These are phyloP conservation scores for Dothistroma pini DNA, from an alignment of 2,329 filamentous ascomycete species.

Conservation along the genomic window DNA sequence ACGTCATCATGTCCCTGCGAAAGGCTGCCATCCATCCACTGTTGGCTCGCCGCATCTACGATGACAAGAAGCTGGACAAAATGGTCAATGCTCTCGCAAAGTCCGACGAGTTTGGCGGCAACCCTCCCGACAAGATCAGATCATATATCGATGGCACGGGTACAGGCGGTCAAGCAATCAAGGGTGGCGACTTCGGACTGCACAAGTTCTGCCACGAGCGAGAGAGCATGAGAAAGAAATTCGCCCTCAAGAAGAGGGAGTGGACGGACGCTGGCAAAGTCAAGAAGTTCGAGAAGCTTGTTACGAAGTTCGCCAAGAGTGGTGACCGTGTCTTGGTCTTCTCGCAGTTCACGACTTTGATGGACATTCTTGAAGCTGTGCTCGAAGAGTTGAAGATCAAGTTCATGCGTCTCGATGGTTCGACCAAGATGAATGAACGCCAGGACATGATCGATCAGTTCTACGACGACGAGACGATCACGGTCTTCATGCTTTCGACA, in stretches of 20 bases:
- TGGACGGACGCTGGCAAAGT: slow-evolving; percentile 77
- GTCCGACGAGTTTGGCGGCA: slow-evolving; percentile 33
- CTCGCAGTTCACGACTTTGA: slow-evolving; percentile 85
- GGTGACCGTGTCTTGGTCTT: slow-evolving; percentile 89
- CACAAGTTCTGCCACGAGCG: slow-evolving; percentile 56
- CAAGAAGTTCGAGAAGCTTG: slow-evolving; percentile 69
- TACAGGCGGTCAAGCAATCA: slow-evolving; percentile 54
- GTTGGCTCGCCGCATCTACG: slow-evolving; percentile 78
- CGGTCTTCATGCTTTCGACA: slow-evolving; percentile 89
- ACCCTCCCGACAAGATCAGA: slow-evolving; percentile 33
- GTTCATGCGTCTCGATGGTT: slow-evolving; percentile 83
- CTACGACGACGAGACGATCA: slow-evolving; percentile 69
- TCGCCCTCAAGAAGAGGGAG: slow-evolving; percentile 56
- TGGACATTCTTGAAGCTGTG: slow-evolving; percentile 84
- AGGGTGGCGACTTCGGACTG: slow-evolving; percentile 70
- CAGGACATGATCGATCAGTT: slow-evolving; percentile 88
- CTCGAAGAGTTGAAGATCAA: slow-evolving; percentile 68
- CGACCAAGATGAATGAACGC: slow-evolving; percentile 74
- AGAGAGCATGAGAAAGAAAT: slow-evolving; percentile 51
- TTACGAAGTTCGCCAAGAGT: slow-evolving; percentile 68
- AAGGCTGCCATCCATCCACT: slow-evolving; percentile 91
- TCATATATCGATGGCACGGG: slow-evolving; percentile 70
- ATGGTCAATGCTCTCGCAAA: slow-evolving; percentile 50
- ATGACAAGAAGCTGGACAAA: slow-evolving; percentile 67
- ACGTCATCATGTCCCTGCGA: slow-evolving; percentile 76